Conservation (phyloP, 1,284 basidiomycete genomes). For the Paramarasmius palmivorus region DNA sequence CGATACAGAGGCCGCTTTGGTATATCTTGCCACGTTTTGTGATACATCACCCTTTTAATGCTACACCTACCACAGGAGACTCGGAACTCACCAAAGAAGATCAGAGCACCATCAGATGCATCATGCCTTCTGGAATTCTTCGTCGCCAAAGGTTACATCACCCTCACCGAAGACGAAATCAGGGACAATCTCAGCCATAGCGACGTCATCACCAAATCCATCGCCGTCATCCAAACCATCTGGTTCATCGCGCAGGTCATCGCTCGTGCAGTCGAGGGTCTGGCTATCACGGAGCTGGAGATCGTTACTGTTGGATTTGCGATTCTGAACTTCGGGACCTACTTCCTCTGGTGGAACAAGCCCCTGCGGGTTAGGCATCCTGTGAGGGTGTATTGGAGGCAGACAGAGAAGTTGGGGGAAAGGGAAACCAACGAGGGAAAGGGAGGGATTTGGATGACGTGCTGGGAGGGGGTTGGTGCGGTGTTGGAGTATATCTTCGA, state of each 20-base stretch:
- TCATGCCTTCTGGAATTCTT: background rate
- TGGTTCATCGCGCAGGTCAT: background rate
- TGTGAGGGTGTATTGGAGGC: too few species aligned
- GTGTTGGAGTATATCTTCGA: too few species aligned
- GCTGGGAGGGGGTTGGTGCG: too few species aligned
- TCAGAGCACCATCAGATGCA: background rate
- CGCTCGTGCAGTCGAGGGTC: background rate
- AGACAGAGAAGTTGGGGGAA: too few species aligned
- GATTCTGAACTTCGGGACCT: background rate
- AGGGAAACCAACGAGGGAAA: too few species aligned
- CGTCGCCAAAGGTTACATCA: background rate
- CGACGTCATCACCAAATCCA: background rate
- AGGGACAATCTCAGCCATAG: background rate
- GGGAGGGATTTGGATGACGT: too few species aligned
- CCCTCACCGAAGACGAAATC: background rate
- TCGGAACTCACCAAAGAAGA: background rate
- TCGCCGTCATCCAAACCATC: background rate
- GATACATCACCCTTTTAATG: too few species aligned
- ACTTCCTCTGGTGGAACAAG: conserved; percentile 2
- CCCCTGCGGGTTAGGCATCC: background rate
- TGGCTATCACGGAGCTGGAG: background rate
- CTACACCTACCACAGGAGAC: background rate
- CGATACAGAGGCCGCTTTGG: too few species aligned
- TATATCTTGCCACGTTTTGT: too few species aligned
- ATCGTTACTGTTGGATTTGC: background rate